Conservation (phyloP, 345 rosid genomes). For the Moricandia arvensis region DNA sequence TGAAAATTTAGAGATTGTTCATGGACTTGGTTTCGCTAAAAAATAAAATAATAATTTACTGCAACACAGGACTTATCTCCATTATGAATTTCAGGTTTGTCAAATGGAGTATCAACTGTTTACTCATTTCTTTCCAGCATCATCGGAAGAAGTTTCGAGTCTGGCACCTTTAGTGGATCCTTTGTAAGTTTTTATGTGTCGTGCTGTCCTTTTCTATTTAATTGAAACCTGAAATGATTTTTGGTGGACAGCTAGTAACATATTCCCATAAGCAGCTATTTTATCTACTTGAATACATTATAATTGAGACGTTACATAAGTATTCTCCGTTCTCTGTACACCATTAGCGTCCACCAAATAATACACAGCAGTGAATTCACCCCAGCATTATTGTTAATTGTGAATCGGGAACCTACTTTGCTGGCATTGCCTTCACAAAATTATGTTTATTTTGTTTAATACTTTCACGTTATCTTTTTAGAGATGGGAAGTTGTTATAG, state of each 20-base stretch:
- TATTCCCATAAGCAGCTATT: slow-evolving; percentile 3
- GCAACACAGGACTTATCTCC: slow-evolving; percentile 6
- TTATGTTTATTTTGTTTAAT: background rate
- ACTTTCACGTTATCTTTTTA: background rate
- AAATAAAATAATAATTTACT: slow-evolving; percentile 7
- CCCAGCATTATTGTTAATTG: background rate
- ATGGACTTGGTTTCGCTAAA: background rate
- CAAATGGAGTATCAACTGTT: slow-evolving; percentile 95
- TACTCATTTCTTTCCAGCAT: slow-evolving; percentile 90
- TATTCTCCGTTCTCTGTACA: background rate
- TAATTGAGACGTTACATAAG: background rate
- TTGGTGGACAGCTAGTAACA: slow-evolving; percentile 10
- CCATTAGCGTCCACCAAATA: slow-evolving; percentile 7
- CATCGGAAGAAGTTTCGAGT: slow-evolving; percentile 82
- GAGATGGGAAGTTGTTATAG: background rate
- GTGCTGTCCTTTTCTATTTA: slow-evolving; percentile 4
- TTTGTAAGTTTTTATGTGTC: slow-evolving; percentile 52
- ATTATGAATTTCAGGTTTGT: slow-evolving; percentile 66
- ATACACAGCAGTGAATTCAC: background rate
- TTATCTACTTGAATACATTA: background rate
- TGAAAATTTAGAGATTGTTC: too few relatives aligned
- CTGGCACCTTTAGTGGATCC: slow-evolving; percentile 95
- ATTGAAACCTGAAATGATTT: background rate
- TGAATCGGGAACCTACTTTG: background rate
- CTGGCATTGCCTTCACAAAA: background rate